phyloP scores from a whole-genome alignment of 371 early-diverging fungal genomes.

The Circinella minor region DNA sequence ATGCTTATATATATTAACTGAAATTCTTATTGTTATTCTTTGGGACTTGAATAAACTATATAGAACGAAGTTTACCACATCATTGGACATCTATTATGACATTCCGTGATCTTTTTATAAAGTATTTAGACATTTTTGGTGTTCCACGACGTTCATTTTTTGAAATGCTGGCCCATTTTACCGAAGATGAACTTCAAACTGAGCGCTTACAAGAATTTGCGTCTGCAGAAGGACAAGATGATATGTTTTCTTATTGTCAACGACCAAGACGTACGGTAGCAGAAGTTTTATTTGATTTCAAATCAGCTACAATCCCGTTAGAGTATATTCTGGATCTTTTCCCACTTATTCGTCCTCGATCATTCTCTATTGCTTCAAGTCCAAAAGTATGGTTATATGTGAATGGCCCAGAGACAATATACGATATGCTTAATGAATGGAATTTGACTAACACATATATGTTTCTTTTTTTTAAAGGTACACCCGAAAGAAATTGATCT shows the following conservation, averaged over 20 bases:
- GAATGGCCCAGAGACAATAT: neutral
- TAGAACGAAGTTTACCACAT: constrained; percentile 48
- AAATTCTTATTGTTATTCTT: too few relatives aligned
- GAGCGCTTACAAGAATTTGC: constrained; percentile 85
- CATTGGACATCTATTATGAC: constrained; percentile 59
- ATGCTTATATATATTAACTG: neutral
- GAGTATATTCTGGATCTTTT: constrained; percentile 86
- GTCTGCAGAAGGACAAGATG: constrained; percentile 85
- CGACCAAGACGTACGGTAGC: constrained; percentile 77
- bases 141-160: constrained; percentile 91
- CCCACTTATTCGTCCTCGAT: constrained; percentile 76
- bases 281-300: constrained; percentile 88
- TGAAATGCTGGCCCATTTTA: constrained; percentile 82
- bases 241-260: constrained; percentile 83
- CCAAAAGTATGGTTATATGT: constrained; percentile 24
- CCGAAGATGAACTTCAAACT: constrained; percentile 68
- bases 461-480: constrained; percentile 18
- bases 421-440: neutral
- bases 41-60: neutral
- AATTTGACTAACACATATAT: neutral
- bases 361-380: constrained; percentile 83
- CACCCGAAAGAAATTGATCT: constrained; percentile 69
- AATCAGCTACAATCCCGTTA: constrained; percentile 71
- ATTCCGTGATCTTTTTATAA: constrained; percentile 70
- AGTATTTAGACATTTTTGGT: constrained; percentile 82